Conservation (phyloP, 768 basidiomycete genomes). For the Thelephora aurantiotincta region DNA sequence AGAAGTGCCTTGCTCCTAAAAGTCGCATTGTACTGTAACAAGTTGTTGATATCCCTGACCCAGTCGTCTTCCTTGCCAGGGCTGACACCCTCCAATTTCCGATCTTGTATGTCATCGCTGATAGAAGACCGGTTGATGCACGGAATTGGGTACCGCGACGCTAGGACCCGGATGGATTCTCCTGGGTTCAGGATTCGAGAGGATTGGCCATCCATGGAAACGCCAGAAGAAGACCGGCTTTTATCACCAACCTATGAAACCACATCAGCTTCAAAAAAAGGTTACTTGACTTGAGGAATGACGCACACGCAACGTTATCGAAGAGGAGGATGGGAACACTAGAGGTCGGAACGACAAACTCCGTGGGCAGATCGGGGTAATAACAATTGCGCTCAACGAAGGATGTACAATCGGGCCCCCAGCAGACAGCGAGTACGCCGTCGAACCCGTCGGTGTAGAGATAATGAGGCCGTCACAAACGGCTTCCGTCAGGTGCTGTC, state of each 20-base stretch:
- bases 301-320: slow-evolving; percentile 59
- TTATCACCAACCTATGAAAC: slow-evolving; percentile 60
- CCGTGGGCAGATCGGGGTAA: slow-evolving; percentile 93
- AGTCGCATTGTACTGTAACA: slow-evolving; percentile 89
- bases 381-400: slow-evolving; percentile 73
- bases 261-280: neutral
- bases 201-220: slow-evolving; percentile 88
- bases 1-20: slow-evolving; percentile 83
- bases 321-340: slow-evolving; percentile 74
- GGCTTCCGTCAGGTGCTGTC: slow-evolving; percentile 89
- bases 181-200: slow-evolving; percentile 74
- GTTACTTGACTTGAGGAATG: neutral
- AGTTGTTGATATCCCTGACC: slow-evolving; percentile 93
- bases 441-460: slow-evolving; percentile 92
- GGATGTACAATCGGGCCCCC: slow-evolving; percentile 96
- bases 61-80: slow-evolving; percentile 85
- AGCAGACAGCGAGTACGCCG: slow-evolving; percentile 89
- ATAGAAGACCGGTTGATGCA: slow-evolving; percentile 85
- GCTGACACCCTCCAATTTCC: slow-evolving; percentile 44
- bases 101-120: slow-evolving; percentile 11
- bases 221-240: slow-evolving; percentile 74
- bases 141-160: slow-evolving; percentile 82
- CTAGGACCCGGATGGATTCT: slow-evolving; percentile 74
- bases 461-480: slow-evolving; percentile 94
- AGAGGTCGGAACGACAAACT: slow-evolving; percentile 87